Evolutionary conservation across 345 rosid genomes (phyloP), one percentile per base, ranked within the genome.

Genomic region (Citrus reticulata): DNA sequence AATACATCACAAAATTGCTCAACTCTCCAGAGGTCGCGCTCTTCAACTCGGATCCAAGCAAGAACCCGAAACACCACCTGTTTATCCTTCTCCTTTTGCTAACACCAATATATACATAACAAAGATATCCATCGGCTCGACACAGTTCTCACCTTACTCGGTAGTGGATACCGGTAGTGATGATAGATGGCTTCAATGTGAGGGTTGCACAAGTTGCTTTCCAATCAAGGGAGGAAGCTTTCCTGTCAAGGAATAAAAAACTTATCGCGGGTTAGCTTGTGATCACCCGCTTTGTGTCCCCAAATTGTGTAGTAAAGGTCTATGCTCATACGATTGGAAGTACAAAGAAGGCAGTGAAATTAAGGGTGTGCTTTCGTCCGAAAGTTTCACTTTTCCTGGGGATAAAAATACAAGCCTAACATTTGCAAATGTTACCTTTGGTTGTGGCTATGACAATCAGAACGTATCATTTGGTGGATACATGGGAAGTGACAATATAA

Each of bases 141-240:
- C 2, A 3, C 62, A 30, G 0, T 71, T 68, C 51, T 32, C 29
- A n/a, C 24, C 77, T 0, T 42, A 32, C 30, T 66, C 64, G 29
- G 27, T n/a, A 1, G 9, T 72, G 35, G 77, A 63, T n/a, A 62
- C 77, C 1, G 81, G 72, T 13, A 29, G 57, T 29, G 22, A 72
- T 25, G 37, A 25, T 20, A 71, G 34, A 1, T 78, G 80, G 80
- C 60, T 70, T 27, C 80, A 78, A 30, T 70, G 81, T 40, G 29
- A 42, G 4, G 71, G 61, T 9, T 78, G 81, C 65, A 22, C 0
- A 19, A 61, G 57, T 29, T 78, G 81, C 60, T 71, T 78, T 58
- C 35, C 4, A 1, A 20, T 71, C 14, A 46, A 62, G 4, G 62
- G 35, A 7, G 76, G 76, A 17, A 24, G 62, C 24, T 71, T 27